Percentiles rank a stretch among this genome's conserved stretches.
phyloP scores from a whole-genome alignment of 345 rosid species.

The Nasturtium officinale region DNA sequence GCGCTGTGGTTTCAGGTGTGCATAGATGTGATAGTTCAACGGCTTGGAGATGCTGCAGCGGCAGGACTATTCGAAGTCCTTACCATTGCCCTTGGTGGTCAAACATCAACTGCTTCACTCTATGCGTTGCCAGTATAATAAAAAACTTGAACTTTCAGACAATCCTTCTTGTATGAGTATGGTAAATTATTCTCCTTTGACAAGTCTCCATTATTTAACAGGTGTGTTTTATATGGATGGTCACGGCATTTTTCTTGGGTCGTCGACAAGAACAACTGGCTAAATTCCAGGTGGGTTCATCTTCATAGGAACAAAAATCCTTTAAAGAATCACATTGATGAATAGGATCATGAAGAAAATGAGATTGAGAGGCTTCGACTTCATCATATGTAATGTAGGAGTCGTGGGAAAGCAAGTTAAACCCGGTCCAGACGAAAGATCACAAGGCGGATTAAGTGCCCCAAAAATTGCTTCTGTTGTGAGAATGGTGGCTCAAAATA shows the following conservation, averaged over 20 bases:
- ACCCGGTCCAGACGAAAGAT: slow-evolving; percentile 14
- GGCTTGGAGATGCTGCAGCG: slow-evolving; percentile 94
- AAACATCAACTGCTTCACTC: slow-evolving; percentile 65
- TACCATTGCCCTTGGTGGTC: slow-evolving; percentile 65
- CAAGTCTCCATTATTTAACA: slow-evolving; percentile 31
- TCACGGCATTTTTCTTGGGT: slow-evolving; percentile 77
- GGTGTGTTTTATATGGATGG: slow-evolving; percentile 77
- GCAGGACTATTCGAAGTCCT: slow-evolving; percentile 85
- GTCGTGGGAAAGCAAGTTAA: slow-evolving; percentile 25
- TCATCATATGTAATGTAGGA: slow-evolving; percentile 29
- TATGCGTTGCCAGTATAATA: slow-evolving; percentile 74
- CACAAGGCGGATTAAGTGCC: slow-evolving; percentile 17
- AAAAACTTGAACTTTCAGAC: not conserved
- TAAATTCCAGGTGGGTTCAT: slow-evolving; percentile 49
- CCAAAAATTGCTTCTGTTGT: not conserved
- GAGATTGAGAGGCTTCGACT: slow-evolving; percentile 28
- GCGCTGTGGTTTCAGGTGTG: slow-evolving; percentile 56
- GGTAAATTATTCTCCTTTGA: not conserved
- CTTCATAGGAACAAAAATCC: slow-evolving; percentile 39
- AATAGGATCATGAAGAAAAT: slow-evolving; percentile 1
- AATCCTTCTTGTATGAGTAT: not conserved
- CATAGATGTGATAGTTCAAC: slow-evolving; percentile 88
- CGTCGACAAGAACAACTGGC: slow-evolving; percentile 71
- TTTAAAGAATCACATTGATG: slow-evolving; percentile 11
- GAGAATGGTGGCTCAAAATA: not conserved